A percentile compares a stretch with the other conserved stretches of the same genome.
Conservation (phyloP, 163 green algal genomes). For the Volvox carteri region DNA sequence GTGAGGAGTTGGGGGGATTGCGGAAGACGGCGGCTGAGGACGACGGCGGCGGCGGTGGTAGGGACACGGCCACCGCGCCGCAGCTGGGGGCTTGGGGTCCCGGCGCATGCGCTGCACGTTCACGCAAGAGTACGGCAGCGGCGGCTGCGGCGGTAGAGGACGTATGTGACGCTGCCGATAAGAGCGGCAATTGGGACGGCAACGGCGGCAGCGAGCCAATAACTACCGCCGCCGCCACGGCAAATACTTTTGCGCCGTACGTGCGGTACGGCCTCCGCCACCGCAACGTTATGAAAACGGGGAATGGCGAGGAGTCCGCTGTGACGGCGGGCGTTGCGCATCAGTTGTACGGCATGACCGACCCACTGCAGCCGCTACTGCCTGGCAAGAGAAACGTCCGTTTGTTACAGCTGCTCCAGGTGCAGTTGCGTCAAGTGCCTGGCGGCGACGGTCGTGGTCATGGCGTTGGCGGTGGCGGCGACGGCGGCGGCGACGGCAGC, state of each 20-base stretch:
- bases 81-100: neutral
- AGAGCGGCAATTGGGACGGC: neutral
- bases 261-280: constrained; percentile 8
- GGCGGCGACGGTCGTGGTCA: neutral
- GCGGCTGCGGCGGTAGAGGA: neutral
- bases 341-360: neutral
- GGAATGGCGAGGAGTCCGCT: neutral
- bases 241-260: too few relatives aligned
- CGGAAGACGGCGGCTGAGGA: neutral
- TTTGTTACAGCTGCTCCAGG: constrained; percentile 39
- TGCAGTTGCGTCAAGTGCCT: too few relatives aligned
- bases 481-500: neutral
- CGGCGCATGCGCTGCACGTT: neutral
- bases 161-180: too few relatives aligned
- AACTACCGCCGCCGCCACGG: constrained; percentile 1
- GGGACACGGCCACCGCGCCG: neutral
- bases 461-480: too few relatives aligned
- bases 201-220: neutral
- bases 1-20: too few relatives aligned
- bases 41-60: neutral
- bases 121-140: neutral
- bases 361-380: constrained; percentile 22
- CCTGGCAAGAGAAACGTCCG: constrained; percentile 27
- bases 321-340: neutral
- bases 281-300: neutral